Percentiles rank a stretch among this genome's conserved stretches.
Conservation (phyloP, 169 alveolate genomes). For the Plasmodium gaboni region DNA sequence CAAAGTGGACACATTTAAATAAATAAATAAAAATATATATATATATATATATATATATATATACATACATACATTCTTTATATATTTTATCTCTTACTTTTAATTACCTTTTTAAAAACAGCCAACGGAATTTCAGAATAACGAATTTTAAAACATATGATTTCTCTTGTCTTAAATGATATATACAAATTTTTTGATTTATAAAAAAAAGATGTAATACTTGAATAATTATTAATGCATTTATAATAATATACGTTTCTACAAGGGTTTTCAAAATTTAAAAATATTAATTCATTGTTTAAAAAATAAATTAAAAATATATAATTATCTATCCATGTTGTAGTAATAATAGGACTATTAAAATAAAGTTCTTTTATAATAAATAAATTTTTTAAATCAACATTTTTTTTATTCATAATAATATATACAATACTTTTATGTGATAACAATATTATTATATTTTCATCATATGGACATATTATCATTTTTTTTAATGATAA, state of each 20-base stretch:
- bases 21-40: too few species aligned
- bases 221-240: slow-evolving; percentile 35
- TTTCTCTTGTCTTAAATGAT: slow-evolving; percentile 43
- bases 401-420: slow-evolving; percentile 1
- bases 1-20: neutral
- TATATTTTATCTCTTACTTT: neutral
- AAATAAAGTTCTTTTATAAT: slow-evolving; percentile 20
- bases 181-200: slow-evolving; percentile 7
- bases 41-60: neutral
- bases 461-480: slow-evolving; percentile 60
- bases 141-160: slow-evolving; percentile 36
- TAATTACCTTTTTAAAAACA: slow-evolving; percentile 34
- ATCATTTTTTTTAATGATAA: slow-evolving; percentile 15
- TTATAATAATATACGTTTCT: slow-evolving; percentile 17
- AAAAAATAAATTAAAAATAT: slow-evolving; percentile 26
- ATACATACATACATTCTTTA: neutral
- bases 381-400: slow-evolving; percentile 1
- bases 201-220: slow-evolving; percentile 30
- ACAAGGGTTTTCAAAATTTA: slow-evolving; percentile 8
- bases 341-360: slow-evolving; percentile 27
- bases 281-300: slow-evolving; percentile 43
- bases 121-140: slow-evolving; percentile 8
- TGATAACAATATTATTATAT: slow-evolving; percentile 41
- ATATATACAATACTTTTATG: slow-evolving; percentile 20
- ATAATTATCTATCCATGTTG: slow-evolving; percentile 53